A percentile compares a stretch with the other conserved stretches of the same genome.
These are phyloP conservation scores for Amanita molliuscula DNA, from an alignment of 768 basidiomycete genomes.

Conservation along the genomic window DNA sequence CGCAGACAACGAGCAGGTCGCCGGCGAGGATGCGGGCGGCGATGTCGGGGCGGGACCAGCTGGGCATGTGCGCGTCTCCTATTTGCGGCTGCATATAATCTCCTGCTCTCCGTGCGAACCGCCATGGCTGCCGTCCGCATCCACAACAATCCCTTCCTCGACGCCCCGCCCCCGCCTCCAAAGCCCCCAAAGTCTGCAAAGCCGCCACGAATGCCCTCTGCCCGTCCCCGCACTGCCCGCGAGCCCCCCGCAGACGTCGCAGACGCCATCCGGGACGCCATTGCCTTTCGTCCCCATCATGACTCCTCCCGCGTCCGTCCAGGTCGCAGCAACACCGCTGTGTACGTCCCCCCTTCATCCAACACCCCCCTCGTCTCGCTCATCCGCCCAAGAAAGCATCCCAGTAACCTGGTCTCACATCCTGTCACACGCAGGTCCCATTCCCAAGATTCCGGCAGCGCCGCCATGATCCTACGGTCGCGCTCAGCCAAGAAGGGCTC, in stretches of 20 bases:
- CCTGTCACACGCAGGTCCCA: conserved; percentile 30
- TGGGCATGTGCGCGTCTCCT: conserved; percentile 14
- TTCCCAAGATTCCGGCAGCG: conserved; percentile 32
- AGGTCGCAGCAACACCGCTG: conserved; percentile 48
- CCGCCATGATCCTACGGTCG: conserved; percentile 26
- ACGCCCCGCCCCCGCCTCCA: conserved; percentile 22
- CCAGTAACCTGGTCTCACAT: conserved; percentile 15
- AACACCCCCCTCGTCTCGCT: background rate
- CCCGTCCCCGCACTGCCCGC: conserved; percentile 17
- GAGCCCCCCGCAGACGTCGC: conserved; percentile 33
- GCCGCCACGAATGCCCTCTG: conserved; percentile 22
- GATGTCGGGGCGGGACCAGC: conserved; percentile 38
- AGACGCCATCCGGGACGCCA: conserved; percentile 63
- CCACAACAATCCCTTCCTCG: conserved; percentile 41
- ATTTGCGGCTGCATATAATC: background rate
- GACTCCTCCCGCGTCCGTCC: conserved; percentile 37
- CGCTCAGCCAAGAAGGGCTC: conserved; percentile 57
- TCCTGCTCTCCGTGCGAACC: background rate
- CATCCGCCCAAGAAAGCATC: conserved; percentile 6
- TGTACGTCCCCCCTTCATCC: conserved; percentile 24
- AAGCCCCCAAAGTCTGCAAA: conserved; percentile 23
- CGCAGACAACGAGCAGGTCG: conserved; percentile 66
- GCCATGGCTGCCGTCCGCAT: conserved; percentile 21
- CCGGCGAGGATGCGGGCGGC: conserved; percentile 66
- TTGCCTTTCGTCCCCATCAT: conserved; percentile 34